Percentiles rank a stretch among this genome's conserved stretches.
Evolutionary conservation across 2,329 filamentous ascomycete species (phyloP).

Genomic region (Coniochaeta sp.): DNA sequence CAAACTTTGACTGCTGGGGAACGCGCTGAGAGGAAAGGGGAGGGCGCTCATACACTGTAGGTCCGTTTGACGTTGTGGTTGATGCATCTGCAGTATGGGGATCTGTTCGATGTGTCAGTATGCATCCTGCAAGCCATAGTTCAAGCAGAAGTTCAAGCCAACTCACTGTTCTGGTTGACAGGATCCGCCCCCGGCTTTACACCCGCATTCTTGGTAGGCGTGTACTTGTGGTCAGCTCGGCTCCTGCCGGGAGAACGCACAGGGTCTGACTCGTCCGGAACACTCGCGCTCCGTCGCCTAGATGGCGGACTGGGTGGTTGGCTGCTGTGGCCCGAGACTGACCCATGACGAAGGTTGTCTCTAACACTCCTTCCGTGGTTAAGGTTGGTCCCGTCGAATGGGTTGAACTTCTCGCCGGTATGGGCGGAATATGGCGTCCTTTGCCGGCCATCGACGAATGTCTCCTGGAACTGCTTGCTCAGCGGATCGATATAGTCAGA

Average conservation of each 20-base stretch:
- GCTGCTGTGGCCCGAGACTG: conserved; percentile 14
- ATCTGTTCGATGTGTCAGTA: conserved; percentile 12
- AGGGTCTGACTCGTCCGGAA: conserved; percentile 21
- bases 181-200: too few relatives aligned
- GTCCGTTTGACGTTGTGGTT: conserved; percentile 21
- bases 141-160: too few relatives aligned
- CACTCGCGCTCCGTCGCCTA: conserved; percentile 24
- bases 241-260: background rate
- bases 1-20: background rate
- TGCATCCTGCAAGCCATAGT: background rate
- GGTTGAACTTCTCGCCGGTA: conserved; percentile 52
- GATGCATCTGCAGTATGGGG: conserved; percentile 11
- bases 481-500: conserved; percentile 31
- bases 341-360: conserved; percentile 19
- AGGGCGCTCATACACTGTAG: conserved; percentile 40
- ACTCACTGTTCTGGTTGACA: too few relatives aligned
- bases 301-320: conserved; percentile 10
- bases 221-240: background rate
- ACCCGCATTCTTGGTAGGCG: too few relatives aligned
- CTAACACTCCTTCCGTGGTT: conserved; percentile 39
- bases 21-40: conserved; percentile 8
- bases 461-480: conserved; percentile 33
- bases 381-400: conserved; percentile 42
- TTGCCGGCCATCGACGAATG: conserved; percentile 40
- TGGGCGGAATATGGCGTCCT: conserved; percentile 50